Conservation (phyloP, 345 rosid species). For the Arabidopsis suecica region DNA sequence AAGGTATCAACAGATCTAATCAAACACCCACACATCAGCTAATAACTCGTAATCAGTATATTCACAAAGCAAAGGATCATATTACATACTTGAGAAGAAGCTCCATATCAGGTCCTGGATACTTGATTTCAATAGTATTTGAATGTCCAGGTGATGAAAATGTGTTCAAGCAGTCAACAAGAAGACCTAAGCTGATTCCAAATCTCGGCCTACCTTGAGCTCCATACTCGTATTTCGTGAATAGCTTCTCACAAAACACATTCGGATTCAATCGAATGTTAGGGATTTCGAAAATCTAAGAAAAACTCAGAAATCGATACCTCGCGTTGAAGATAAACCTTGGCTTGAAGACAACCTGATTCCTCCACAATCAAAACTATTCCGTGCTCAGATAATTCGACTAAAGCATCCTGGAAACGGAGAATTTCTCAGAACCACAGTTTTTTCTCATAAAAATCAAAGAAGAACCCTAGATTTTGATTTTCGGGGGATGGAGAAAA, state of each 20-base stretch:
- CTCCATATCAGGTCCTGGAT: constrained; percentile 98
- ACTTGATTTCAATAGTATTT: constrained; percentile 70
- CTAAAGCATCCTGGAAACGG: constrained; percentile 67
- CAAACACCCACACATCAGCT: constrained; percentile 25
- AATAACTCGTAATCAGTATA: neutral
- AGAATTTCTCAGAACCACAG: neutral
- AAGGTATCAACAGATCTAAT: constrained; percentile 74
- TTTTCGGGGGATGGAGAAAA: neutral
- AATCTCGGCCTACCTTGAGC: constrained; percentile 81
- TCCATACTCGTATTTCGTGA: constrained; percentile 62
- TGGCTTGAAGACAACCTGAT: constrained; percentile 89
- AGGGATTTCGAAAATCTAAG: no score
- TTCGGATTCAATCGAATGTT: neutral
- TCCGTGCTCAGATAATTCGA: constrained; percentile 89
- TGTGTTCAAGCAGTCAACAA: constrained; percentile 90
- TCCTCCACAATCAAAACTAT: constrained; percentile 84
- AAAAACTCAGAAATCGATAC: constrained; percentile 40
- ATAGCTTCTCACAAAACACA: constrained; percentile 56
- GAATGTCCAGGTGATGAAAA: constrained; percentile 83
- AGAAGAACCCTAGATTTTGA: neutral
- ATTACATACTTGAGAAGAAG: constrained; percentile 80
- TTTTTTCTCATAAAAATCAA: neutral
- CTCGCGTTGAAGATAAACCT: constrained; percentile 94
- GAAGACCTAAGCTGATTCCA: constrained; percentile 87
- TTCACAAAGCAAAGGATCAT: neutral